Conservation (phyloP, 306 rosid species). For the Phaseolus lunatus region DNA sequence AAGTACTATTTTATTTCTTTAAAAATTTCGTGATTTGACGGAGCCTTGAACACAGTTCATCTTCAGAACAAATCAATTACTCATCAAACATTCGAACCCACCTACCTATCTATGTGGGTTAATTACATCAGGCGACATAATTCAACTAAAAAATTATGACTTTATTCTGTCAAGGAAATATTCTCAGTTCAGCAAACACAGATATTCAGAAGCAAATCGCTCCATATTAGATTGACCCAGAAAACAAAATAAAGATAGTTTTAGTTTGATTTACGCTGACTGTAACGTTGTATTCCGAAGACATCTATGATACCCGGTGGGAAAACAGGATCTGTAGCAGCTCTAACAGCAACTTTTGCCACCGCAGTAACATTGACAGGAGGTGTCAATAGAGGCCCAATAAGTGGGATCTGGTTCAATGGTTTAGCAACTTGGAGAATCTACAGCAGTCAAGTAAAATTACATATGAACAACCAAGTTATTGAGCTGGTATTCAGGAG, state of each 20-base stretch:
- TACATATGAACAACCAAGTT: background rate
- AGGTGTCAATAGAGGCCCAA: constrained; percentile 89
- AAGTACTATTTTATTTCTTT: background rate
- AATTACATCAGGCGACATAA: constrained; percentile 9
- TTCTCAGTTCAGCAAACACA: constrained; percentile 33
- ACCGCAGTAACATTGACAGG: constrained; percentile 83
- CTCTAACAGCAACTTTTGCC: constrained; percentile 91
- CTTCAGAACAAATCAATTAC: background rate
- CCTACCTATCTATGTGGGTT: constrained; percentile 9
- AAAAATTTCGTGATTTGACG: background rate
- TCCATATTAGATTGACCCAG: constrained; percentile 36
- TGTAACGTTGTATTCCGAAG: constrained; percentile 80
- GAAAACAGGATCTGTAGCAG: constrained; percentile 92
- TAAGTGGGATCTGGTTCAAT: constrained; percentile 76
- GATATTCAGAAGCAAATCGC: constrained; percentile 37
- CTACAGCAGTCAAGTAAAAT: constrained; percentile 55
- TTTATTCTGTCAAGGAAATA: constrained; percentile 43
- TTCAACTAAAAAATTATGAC: constrained; percentile 5
- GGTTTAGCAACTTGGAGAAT: constrained; percentile 69
- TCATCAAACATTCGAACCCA: background rate
- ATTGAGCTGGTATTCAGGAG: constrained; percentile 35
- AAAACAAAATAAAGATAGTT: background rate
- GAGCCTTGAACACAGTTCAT: background rate
- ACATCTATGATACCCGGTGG: constrained; percentile 90
- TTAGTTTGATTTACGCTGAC: constrained; percentile 65